Conservation (phyloP, 352 stramenopile species). For the Albugo laibachii region DNA sequence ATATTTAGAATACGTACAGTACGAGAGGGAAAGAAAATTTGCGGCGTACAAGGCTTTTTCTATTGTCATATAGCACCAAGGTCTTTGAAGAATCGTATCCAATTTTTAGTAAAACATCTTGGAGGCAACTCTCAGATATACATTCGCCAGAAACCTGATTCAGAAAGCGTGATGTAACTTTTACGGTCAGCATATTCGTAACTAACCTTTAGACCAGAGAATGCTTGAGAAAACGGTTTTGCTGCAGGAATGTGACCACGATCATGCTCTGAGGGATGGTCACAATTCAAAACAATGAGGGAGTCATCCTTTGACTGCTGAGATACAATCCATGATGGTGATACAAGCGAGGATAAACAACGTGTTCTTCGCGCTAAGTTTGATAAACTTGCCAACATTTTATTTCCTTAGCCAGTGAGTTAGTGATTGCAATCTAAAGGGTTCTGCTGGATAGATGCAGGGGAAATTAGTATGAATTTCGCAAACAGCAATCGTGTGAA, state of each 20-base stretch:
- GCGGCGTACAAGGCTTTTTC: constrained; percentile 29
- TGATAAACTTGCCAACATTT: no score
- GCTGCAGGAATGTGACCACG: constrained; percentile 28
- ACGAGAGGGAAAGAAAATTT: not conserved
- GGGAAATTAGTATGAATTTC: no score
- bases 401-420: no score
- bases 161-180: not conserved
- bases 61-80: constrained; percentile 66
- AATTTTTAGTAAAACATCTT: constrained; percentile 19
- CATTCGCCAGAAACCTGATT: constrained; percentile 13
- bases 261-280: constrained; percentile 25
- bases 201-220: constrained; percentile 22
- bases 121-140: constrained; percentile 23
- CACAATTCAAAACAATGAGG: constrained; percentile 33
- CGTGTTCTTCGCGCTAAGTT: no score
- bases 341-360: no score
- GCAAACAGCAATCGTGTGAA: no score
- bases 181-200: not conserved
- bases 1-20: not conserved
- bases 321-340: no score
- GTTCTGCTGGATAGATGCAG: no score
- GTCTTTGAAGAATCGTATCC: constrained; percentile 26
- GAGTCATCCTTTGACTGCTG: no score
- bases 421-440: no score
- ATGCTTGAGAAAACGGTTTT: constrained; percentile 18